Conservation (phyloP, 495 filamentous ascomycete species). For the Aspergillus ellipticus region DNA sequence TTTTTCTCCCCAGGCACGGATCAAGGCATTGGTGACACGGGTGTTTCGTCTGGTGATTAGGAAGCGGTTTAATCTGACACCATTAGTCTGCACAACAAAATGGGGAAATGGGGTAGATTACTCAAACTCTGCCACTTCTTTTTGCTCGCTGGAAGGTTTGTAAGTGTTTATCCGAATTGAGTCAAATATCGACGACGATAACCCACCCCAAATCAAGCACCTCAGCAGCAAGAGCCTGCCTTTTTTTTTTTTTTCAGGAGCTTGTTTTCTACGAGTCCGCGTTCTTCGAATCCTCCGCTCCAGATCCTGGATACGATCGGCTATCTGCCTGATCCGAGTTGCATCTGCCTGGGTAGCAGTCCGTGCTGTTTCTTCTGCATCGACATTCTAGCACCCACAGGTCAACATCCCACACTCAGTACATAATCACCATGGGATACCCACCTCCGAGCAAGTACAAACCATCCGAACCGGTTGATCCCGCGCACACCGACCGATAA, state of each 20-base stretch:
- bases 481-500: slow-evolving; percentile 12
- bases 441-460: slow-evolving; percentile 28
- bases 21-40: not conserved
- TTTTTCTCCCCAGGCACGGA: not conserved
- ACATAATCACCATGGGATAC: too few species aligned
- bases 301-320: slow-evolving; percentile 6
- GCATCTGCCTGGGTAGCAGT: not conserved
- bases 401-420: too few species aligned
- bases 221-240: slow-evolving; percentile 6
- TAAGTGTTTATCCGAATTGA: too few species aligned
- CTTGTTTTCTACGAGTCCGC: not conserved
- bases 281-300: not conserved
- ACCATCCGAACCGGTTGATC: slow-evolving; percentile 20
- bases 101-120: too few species aligned
- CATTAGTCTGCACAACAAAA: too few species aligned
- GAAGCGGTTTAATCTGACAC: slow-evolving; percentile 9
- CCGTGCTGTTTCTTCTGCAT: slow-evolving; percentile 18
- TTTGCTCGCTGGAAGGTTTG: too few species aligned
- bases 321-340: slow-evolving; percentile 4
- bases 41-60: slow-evolving; percentile 18
- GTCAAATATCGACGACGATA: not conserved
- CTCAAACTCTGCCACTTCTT: too few species aligned
- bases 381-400: slow-evolving; percentile 10
- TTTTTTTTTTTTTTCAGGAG: not conserved
- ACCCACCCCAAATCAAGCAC: slow-evolving; percentile 5